These are phyloP conservation scores for Xylogone sp. DNA, from an alignment of 2,329 filamentous ascomycete genomes.

Conservation along the genomic window DNA sequence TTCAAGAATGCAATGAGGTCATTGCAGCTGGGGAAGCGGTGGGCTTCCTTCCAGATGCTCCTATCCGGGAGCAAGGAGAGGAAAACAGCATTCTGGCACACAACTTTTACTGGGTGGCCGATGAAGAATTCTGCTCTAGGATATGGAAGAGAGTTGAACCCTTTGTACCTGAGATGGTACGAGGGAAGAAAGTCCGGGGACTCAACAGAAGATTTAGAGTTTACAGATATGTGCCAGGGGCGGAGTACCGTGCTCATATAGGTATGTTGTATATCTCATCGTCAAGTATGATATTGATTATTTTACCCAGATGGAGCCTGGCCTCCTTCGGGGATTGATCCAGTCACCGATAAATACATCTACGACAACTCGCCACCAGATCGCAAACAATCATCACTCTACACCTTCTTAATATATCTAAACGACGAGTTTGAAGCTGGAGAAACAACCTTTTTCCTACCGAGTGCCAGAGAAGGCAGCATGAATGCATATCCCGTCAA, in stretches of 20 bases:
- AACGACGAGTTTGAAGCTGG: conserved; percentile 71
- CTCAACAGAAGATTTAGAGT: conserved; percentile 68
- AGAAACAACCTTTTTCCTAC: conserved; percentile 69
- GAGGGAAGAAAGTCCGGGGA: conserved; percentile 55
- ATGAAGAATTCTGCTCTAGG: conserved; percentile 56
- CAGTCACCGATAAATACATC: conserved; percentile 44
- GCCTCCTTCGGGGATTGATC: conserved; percentile 63
- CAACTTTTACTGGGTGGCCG: conserved; percentile 72
- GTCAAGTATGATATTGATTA: conserved; percentile 3
- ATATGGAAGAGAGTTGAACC: conserved; percentile 59
- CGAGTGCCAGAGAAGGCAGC: conserved; percentile 57
- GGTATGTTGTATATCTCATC: conserved; percentile 21
- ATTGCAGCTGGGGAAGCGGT: conserved; percentile 63
- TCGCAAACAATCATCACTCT: conserved; percentile 62
- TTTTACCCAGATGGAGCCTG: conserved; percentile 57
- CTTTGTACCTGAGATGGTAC: conserved; percentile 52
- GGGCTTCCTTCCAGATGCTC: conserved; percentile 64
- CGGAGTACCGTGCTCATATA: conserved; percentile 69
- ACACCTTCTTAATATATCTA: conserved; percentile 66
- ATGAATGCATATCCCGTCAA: conserved; percentile 67
- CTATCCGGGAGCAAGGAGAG: conserved; percentile 57
- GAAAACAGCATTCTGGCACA: conserved; percentile 64
- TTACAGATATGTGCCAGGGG: conserved; percentile 69
- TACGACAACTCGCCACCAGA: conserved; percentile 61
- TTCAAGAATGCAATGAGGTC: conserved; percentile 60